Percentiles rank a stretch among this genome's conserved stretches.
phyloP scores from a whole-genome alignment of 1,284 basidiomycete genomes.

The Boletus sp. region DNA sequence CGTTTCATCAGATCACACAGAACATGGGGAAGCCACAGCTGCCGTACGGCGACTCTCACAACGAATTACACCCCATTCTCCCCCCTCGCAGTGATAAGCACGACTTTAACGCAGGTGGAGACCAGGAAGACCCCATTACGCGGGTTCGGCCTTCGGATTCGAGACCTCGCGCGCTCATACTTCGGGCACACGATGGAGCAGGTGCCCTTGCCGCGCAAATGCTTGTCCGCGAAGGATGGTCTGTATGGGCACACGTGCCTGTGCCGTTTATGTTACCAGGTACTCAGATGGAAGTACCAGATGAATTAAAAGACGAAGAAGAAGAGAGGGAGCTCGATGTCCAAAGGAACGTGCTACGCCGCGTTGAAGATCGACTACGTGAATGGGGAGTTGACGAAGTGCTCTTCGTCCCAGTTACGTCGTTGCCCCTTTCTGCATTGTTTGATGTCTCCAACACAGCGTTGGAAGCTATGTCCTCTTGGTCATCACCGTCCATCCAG shows the following conservation, averaged over 20 bases:
- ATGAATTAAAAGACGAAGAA: conserved; percentile 31
- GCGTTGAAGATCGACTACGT: conserved; percentile 52
- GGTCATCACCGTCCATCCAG: conserved; percentile 29
- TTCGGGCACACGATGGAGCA: conserved; percentile 72
- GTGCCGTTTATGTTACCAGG: conserved; percentile 33
- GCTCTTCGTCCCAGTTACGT: conserved; percentile 42
- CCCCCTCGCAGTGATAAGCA: conserved; percentile 24
- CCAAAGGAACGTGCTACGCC: conserved; percentile 25
- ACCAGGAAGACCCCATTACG: conserved; percentile 17
- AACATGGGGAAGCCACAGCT: conserved; percentile 27
- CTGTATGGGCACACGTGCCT: conserved; percentile 68
- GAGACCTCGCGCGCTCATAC: conserved; percentile 53
- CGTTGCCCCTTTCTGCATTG: conserved; percentile 26
- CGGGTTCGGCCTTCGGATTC: conserved; percentile 14
- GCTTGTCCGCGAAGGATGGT: conserved; percentile 58
- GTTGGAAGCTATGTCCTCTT: conserved; percentile 19
- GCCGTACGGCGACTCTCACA: conserved; percentile 26
- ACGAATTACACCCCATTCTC: conserved; percentile 27
- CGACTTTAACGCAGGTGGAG: conserved; percentile 27
- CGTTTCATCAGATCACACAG: conserved; percentile 39
- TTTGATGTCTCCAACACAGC: conserved; percentile 26
- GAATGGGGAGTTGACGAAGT: conserved; percentile 66
- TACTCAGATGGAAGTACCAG: conserved; percentile 22
- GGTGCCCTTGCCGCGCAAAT: conserved; percentile 76
- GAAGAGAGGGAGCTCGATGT: conserved; percentile 32